Percentiles rank a stretch among this genome's conserved stretches.
phyloP scores from a whole-genome alignment of 192 early-diverging fungal genomes.

The Mortierella alpina region DNA sequence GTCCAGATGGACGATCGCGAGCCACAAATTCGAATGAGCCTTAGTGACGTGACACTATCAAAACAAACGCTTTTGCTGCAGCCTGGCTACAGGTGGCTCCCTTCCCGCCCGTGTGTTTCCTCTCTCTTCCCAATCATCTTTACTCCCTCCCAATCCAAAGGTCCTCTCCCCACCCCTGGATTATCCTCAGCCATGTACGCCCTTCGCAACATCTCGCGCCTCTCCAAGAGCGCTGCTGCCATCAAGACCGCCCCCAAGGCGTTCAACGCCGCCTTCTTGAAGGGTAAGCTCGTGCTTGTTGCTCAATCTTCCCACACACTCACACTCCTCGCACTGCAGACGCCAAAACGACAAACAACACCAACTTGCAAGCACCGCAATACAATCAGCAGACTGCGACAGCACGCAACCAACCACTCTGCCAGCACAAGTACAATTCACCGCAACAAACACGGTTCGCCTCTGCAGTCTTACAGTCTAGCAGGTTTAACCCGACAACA shows the following conservation, averaged over 20 bases:
- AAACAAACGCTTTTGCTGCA: conserved; percentile 20
- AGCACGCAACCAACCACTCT: not conserved
- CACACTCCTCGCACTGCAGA: not conserved
- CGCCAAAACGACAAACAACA: not conserved
- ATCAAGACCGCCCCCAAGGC: conserved; percentile 52
- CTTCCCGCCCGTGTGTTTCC: conserved; percentile 1
- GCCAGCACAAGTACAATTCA: not conserved
- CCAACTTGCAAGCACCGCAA: not conserved
- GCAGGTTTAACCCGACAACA: too few relatives aligned
- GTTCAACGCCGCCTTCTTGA: conserved; percentile 50
- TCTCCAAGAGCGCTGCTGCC: conserved; percentile 51
- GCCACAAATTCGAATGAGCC: too few relatives aligned
- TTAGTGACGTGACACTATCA: not conserved
- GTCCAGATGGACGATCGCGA: too few relatives aligned
- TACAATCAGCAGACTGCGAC: not conserved
- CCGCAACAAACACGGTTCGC: too few relatives aligned
- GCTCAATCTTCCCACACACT: not conserved
- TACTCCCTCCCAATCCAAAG: conserved; percentile 3
- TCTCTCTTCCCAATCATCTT: conserved; percentile 15
- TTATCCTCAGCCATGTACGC: conserved; percentile 25
- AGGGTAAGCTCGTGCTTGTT: conserved; percentile 34
- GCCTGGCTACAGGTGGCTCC: not conserved
- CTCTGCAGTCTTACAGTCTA: too few relatives aligned
- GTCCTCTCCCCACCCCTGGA: conserved; percentile 20
- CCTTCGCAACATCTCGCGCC: conserved; percentile 53